These are phyloP conservation scores for Melanogaster broomeanus DNA, from an alignment of 768 basidiomycete genomes.

Conservation along the genomic window DNA sequence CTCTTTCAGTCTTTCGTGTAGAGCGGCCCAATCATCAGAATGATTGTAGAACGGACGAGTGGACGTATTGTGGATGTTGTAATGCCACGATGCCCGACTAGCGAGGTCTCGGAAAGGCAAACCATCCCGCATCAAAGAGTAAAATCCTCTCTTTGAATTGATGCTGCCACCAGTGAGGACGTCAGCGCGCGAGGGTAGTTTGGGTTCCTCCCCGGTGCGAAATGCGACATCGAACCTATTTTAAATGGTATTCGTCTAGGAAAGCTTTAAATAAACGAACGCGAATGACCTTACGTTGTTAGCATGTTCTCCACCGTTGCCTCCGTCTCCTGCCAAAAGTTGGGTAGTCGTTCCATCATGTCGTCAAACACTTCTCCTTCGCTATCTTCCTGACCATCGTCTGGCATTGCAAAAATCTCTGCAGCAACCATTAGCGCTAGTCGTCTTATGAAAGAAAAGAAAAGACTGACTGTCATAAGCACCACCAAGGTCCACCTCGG, in stretches of 20 bases:
- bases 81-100: constrained; percentile 53
- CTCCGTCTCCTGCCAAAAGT: constrained; percentile 57
- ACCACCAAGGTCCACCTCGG: constrained; percentile 48
- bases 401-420: constrained; percentile 43
- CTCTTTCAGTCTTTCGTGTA: constrained; percentile 40
- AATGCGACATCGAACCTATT: constrained; percentile 65
- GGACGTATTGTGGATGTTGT: constrained; percentile 50
- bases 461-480: constrained; percentile 56
- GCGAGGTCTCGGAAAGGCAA: constrained; percentile 41
- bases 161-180: constrained; percentile 59
- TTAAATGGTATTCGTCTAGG: not conserved
- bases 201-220: constrained; percentile 51
- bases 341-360: constrained; percentile 52
- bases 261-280: not conserved
- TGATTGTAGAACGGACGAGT: constrained; percentile 41
- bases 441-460: not conserved
- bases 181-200: constrained; percentile 46
- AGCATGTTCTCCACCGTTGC: constrained; percentile 52
- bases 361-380: constrained; percentile 46
- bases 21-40: constrained; percentile 33
- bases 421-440: constrained; percentile 15
- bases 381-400: constrained; percentile 30
- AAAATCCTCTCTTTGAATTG: constrained; percentile 53
- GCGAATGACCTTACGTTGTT: constrained; percentile 50
- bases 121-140: constrained; percentile 50